Percentiles rank a stretch among this genome's conserved stretches.
These are phyloP conservation scores for Albifimbria verrucaria DNA, from an alignment of 2,329 filamentous ascomycete genomes.

Conservation along the genomic window DNA sequence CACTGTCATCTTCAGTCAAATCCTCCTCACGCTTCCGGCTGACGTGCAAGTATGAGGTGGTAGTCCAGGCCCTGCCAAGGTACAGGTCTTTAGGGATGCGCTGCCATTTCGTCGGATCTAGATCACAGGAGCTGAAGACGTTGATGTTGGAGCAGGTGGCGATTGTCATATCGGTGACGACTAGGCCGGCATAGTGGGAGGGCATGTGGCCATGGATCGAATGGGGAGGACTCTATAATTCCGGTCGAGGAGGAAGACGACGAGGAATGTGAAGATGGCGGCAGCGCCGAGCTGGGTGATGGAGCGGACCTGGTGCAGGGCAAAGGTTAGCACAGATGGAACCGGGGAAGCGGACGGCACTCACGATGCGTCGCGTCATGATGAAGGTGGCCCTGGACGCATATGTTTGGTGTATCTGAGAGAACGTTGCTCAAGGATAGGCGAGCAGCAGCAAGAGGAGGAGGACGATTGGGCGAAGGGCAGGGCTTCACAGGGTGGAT, in stretches of 20 bases:
- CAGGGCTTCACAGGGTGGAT: not conserved
- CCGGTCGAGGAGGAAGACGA: slow-evolving; percentile 81
- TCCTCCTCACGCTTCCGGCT: slow-evolving; percentile 85
- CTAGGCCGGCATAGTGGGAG: slow-evolving; percentile 75
- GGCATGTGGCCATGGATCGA: slow-evolving; percentile 86
- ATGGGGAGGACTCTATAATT: slow-evolving; percentile 82
- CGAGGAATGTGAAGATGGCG: slow-evolving; percentile 61
- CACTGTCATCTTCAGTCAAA: slow-evolving; percentile 67
- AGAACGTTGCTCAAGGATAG: not conserved
- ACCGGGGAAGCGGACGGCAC: slow-evolving; percentile 8
- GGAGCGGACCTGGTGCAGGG: slow-evolving; percentile 53
- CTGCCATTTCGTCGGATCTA: slow-evolving; percentile 71
- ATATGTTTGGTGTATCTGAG: not conserved
- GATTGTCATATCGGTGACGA: slow-evolving; percentile 83
- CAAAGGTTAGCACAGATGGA: slow-evolving; percentile 7
- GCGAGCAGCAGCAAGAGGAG: slow-evolving; percentile 8
- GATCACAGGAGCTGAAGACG: slow-evolving; percentile 69
- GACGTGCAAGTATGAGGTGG: slow-evolving; percentile 77
- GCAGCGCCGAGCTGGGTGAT: slow-evolving; percentile 71
- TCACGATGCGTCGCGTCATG: slow-evolving; percentile 36
- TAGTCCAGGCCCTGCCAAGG: slow-evolving; percentile 69
- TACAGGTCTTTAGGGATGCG: slow-evolving; percentile 88
- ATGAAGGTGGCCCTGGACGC: slow-evolving; percentile 10
- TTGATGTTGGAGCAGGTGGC: slow-evolving; percentile 74
- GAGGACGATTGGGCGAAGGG: not conserved